Evolutionary conservation across 352 stramenopile genomes (phyloP), one percentile per base, ranked within the genome.

Genomic region (Phytophthora lateralis): DNA sequence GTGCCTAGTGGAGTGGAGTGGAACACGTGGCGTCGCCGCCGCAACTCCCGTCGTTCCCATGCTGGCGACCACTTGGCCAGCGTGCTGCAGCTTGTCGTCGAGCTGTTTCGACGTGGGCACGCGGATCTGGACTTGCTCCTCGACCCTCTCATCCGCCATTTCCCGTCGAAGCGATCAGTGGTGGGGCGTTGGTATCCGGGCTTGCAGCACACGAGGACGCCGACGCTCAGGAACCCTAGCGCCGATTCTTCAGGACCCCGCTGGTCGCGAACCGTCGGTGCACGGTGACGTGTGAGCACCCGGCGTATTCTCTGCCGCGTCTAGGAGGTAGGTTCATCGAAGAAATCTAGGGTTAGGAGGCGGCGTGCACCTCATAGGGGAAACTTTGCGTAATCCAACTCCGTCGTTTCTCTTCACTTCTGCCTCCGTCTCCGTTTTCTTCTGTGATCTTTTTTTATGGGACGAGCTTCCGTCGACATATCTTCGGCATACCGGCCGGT

Each of bases 101-200:
- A 35, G 0, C 6, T 34, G 38, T 57, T 63, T 18, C 26, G 26
- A 0, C 8, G 0, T 4, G 34, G 55, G 0, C 11, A 50, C 1
- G 55, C 39, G 5, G 45, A 63, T 24, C 42, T 63, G 46, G 55
- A 63, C 17, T 7, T 57, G 27, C 20, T 63, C 0, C 26, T 57
- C 2, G 55, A 57, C 4, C 44, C 45, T 0, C 5, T 50, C 8
- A 29, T 63, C 0, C 45, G 55, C 7, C 38, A 48, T 18, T 50
- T 55, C 18, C 11, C 55, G 0, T 20, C 20, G 4, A 12, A 4
- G 4, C 52, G 32, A 14, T 35, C 39, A 0, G 0, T 0, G 0
- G 15, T 15, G 1, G 52, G 50, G 0, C 52, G 42, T 2, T 52
- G 52, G 52, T 60, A 52, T 45, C 41, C 52, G 1, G 39, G 9